Evolutionary conservation across 139 green algal species (phyloP).

Genomic region (Micractinium sp.): DNA sequence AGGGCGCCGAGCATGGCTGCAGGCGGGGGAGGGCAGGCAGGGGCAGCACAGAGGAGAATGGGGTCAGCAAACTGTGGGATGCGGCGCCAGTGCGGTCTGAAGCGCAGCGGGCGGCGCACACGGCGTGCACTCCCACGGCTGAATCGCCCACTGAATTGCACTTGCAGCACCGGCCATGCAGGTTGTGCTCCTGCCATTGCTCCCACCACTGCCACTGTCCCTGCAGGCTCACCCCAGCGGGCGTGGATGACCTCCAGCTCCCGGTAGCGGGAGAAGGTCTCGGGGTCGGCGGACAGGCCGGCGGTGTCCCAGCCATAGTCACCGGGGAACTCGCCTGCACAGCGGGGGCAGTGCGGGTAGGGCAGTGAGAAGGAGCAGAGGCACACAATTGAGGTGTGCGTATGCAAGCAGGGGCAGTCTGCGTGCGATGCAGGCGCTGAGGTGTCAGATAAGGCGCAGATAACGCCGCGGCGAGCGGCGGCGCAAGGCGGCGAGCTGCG

Average conservation of each 20-base stretch:
- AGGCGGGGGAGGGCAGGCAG: background rate
- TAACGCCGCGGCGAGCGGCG: background rate
- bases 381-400: background rate
- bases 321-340: conserved; percentile 84
- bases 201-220: no score
- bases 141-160: no score
- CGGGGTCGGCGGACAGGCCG: conserved; percentile 94
- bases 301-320: conserved; percentile 98
- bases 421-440: background rate
- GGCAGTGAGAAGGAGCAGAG: background rate
- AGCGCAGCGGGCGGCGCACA: no score
- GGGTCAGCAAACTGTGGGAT: no score
- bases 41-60: background rate
- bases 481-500: background rate
- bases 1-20: conserved; percentile 64
- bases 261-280: conserved; percentile 87
- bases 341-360: background rate
- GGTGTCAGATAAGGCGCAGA: conserved; percentile 12
- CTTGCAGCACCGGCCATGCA: no score
- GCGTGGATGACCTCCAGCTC: conserved; percentile 68
- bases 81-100: no score
- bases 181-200: no score
- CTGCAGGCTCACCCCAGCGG: conserved; percentile 72
- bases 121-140: no score
- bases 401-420: background rate